Conservation (phyloP, 169 alveolate genomes). For the Plasmodium fragile region DNA sequence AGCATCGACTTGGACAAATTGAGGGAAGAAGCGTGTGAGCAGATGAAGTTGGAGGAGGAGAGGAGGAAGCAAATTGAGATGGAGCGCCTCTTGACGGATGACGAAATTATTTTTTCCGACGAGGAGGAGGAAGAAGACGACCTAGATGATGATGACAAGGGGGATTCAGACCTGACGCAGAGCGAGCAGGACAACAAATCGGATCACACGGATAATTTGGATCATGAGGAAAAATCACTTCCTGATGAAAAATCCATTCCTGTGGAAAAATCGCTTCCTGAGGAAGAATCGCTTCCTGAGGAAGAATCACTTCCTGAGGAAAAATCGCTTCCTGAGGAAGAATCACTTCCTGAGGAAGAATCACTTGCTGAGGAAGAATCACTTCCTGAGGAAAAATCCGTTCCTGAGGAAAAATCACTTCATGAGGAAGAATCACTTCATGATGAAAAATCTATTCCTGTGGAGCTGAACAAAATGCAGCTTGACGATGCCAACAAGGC, state of each 20-base stretch:
- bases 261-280: not conserved
- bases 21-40: conserved; percentile 79
- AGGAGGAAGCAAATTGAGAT: conserved; percentile 77
- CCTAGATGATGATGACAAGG: not conserved
- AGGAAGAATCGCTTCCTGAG: not conserved
- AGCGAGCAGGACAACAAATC: conserved; percentile 14
- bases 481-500: not conserved
- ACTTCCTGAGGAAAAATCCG: not conserved
- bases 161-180: not conserved
- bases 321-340: not conserved
- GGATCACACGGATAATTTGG: not conserved
- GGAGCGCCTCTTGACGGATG: conserved; percentile 66
- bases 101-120: conserved; percentile 76
- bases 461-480: not conserved
- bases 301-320: not conserved
- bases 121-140: conserved; percentile 66
- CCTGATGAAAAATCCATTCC: no score
- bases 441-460: not conserved
- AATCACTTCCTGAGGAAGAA: not conserved
- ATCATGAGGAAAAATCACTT: not conserved
- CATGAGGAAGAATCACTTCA: not conserved
- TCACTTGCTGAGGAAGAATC: not conserved
- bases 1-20: conserved; percentile 61
- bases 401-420: not conserved
- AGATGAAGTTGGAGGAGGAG: conserved; percentile 81